A percentile compares a stretch with the other conserved stretches of the same genome.
These are phyloP conservation scores for Musa schizocarpa DNA, from an alignment of 176 grass and related monocot genomes.

Conservation along the genomic window DNA sequence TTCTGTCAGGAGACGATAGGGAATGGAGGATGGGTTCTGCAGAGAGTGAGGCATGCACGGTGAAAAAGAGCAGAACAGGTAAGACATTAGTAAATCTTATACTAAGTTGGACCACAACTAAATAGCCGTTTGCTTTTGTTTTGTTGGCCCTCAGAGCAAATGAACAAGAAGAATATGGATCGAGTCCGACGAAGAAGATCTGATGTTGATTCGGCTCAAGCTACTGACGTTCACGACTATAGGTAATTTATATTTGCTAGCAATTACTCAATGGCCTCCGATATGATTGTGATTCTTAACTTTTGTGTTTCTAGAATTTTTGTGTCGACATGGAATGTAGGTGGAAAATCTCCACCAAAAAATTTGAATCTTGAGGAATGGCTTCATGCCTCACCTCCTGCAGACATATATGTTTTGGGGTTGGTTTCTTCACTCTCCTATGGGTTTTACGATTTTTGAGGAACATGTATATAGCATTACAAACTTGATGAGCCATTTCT, in stretches of 20 bases:
- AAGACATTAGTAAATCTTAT: not conserved
- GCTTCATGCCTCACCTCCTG: constrained; percentile 76
- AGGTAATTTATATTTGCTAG: constrained; percentile 28
- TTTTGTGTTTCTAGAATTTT: constrained; percentile 48
- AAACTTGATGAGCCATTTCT: not conserved
- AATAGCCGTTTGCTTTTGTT: constrained; percentile 16
- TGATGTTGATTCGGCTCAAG: constrained; percentile 32
- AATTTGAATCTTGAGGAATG: constrained; percentile 85
- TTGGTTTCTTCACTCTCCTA: constrained; percentile 8
- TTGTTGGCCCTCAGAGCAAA: constrained; percentile 15
- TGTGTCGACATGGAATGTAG: constrained; percentile 91
- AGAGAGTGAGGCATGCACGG: constrained; percentile 50
- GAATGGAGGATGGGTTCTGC: constrained; percentile 58
- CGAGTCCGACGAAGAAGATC: constrained; percentile 28
- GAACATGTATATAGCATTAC: not conserved
- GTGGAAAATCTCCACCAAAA: constrained; percentile 71
- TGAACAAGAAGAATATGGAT: constrained; percentile 16
- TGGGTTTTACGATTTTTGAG: not conserved
- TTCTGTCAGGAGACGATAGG: constrained; percentile 15
- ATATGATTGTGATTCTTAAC: constrained; percentile 13
- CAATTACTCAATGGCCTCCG: constrained; percentile 2
- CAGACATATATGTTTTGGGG: constrained; percentile 94
- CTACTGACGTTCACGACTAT: constrained; percentile 66
- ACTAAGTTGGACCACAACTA: constrained; percentile 10
- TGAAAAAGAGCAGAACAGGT: constrained; percentile 82